Evolutionary conservation across 2,329 filamentous ascomycete species (phyloP).

Genomic region (Polychaeton citri): DNA sequence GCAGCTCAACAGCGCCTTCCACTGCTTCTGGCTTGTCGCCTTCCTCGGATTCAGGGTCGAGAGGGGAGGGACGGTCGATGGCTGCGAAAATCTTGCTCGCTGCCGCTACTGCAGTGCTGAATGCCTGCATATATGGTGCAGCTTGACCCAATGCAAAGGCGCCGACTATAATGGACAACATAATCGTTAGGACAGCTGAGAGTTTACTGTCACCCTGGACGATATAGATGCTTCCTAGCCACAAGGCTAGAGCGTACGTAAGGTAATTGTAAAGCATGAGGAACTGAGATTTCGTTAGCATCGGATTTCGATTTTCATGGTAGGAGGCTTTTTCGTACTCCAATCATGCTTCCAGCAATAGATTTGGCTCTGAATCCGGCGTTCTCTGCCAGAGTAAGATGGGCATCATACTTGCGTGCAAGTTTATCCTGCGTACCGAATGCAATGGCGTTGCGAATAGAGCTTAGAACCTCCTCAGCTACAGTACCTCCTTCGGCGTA

Average conservation of each 20-base stretch:
- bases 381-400: constrained; percentile 58
- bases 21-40: constrained; percentile 61
- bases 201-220: constrained; percentile 52
- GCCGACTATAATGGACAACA: constrained; percentile 85
- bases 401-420: constrained; percentile 69
- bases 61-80: constrained; percentile 74
- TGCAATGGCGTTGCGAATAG: constrained; percentile 79
- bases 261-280: constrained; percentile 78
- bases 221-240: constrained; percentile 69
- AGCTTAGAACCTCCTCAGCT: constrained; percentile 88
- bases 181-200: constrained; percentile 64
- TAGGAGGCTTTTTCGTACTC: no score
- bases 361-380: constrained; percentile 67
- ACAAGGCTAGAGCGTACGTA: constrained; percentile 80
- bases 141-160: constrained; percentile 84
- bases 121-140: constrained; percentile 73
- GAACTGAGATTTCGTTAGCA: constrained; percentile 26
- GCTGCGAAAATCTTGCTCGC: constrained; percentile 87
- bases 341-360: constrained; percentile 64
- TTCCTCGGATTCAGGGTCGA: constrained; percentile 59
- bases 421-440: constrained; percentile 90
- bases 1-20: constrained; percentile 68
- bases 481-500: constrained; percentile 79
- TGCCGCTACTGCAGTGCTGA: constrained; percentile 69
- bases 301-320: no score